A percentile compares a stretch with the other conserved stretches of the same genome.
phyloP scores from a whole-genome alignment of 176 grass and related monocot genomes.

The Carex scoparia region DNA sequence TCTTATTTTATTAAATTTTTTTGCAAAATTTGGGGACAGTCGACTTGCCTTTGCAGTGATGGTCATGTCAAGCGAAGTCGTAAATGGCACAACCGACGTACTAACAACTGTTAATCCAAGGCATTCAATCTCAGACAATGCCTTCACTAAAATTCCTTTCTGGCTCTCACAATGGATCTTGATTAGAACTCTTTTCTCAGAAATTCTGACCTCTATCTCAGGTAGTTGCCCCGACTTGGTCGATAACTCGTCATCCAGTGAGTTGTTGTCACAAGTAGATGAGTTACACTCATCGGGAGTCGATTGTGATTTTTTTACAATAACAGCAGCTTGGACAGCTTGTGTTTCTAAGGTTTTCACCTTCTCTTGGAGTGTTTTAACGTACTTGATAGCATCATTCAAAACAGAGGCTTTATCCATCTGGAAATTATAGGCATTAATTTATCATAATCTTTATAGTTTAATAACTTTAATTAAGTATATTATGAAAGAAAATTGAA shows the following conservation, averaged over 20 bases:
- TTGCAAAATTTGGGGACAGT: not conserved
- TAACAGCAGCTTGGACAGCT: not conserved
- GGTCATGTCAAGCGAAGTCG: slow-evolving; percentile 25
- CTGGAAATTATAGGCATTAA: slow-evolving; percentile 10
- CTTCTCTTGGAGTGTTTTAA: slow-evolving; percentile 29
- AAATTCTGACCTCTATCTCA: slow-evolving; percentile 24
- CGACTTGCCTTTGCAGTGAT: slow-evolving; percentile 28
- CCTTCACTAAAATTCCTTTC: slow-evolving; percentile 20
- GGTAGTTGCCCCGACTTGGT: not conserved
- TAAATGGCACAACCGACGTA: slow-evolving; percentile 26
- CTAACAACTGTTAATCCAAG: slow-evolving; percentile 16
- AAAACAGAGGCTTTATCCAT: slow-evolving; percentile 39
- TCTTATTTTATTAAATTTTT: too few relatives aligned
- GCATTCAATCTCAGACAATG: slow-evolving; percentile 33
- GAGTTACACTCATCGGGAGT: slow-evolving; percentile 8
- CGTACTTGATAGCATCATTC: slow-evolving; percentile 27
- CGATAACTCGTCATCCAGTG: not conserved
- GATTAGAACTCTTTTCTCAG: slow-evolving; percentile 17
- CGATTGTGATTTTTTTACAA: slow-evolving; percentile 8
- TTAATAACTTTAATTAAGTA: not conserved
- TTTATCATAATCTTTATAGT: not conserved
- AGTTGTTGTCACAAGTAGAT: not conserved
- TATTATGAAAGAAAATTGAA: not conserved
- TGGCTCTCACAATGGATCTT: slow-evolving; percentile 30
- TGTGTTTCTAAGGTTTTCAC: slow-evolving; percentile 29